Evolutionary conservation across 1,284 basidiomycete genomes (phyloP).

Genomic region (Trametes versicolor): DNA sequence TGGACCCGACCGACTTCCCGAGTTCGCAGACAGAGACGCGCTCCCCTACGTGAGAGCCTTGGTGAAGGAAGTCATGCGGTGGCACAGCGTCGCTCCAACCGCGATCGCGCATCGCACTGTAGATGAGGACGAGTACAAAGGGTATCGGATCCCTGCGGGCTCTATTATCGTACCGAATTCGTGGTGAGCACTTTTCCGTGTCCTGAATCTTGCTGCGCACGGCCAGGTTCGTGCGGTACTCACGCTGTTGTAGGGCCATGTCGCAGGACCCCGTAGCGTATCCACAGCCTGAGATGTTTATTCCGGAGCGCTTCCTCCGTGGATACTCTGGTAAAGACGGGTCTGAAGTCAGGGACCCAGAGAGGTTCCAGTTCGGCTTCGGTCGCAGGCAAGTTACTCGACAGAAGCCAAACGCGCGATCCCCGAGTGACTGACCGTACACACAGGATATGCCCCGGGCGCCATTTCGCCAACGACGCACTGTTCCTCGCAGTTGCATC

Average conservation of each 20-base stretch:
- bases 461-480: conserved; percentile 32
- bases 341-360: conserved; percentile 25
- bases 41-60: conserved; percentile 45
- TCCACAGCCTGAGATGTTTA: conserved; percentile 33
- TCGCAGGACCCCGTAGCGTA: conserved; percentile 29
- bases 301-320: conserved; percentile 35
- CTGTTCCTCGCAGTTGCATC: conserved; percentile 30
- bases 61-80: conserved; percentile 46
- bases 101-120: conserved; percentile 24
- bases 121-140: conserved; percentile 34
- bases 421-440: not conserved
- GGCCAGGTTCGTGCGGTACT: not conserved
- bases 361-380: conserved; percentile 32
- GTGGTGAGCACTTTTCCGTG: conserved; percentile 11
- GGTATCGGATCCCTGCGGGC: conserved; percentile 35
- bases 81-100: conserved; percentile 35
- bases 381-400: conserved; percentile 30
- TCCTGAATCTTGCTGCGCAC: not conserved
- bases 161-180: conserved; percentile 29
- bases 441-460: conserved; percentile 37
- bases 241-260: conserved; percentile 22
- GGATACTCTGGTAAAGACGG: conserved; percentile 24
- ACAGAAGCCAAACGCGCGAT: not conserved
- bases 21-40: conserved; percentile 39
- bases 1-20: conserved; percentile 42